Evolutionary conservation across 345 rosid species (phyloP), one percentile per base, ranked within the genome.

Genomic region (Salix brachista): DNA sequence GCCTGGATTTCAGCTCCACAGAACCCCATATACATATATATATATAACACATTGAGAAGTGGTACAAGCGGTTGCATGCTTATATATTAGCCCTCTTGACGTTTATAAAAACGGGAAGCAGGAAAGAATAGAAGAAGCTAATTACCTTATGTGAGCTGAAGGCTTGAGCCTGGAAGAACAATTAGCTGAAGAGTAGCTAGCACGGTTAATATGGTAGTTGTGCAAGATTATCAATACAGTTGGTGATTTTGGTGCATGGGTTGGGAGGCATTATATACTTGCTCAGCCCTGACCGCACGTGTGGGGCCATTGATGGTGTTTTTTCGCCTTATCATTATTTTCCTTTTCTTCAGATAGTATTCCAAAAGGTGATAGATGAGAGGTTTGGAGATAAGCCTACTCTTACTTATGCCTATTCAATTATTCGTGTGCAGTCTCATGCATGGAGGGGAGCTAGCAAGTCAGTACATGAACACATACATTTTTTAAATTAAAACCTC

Each of bases 241-340:
- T 68, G 87, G 81, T 67, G 81, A 67, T 11, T 72, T 37, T 42
- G 28, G 44, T 72, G 69, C 48, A 67, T 56, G 77, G 73, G 68
- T 21, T 67, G 72, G 28, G 25, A 39, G 69, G 73, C 36, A 23
- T 78, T 79, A 82, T 86, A 86, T 86, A 89, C 81, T 62, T 80
- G 83, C 65, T 67, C 58, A 65, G 37, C 46, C 28, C 30, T 12
- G 75, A 69, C 37, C 56, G 30, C 13, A 72, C 21, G 41, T 13
- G 84, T 69, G 79, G 73, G 86, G 67, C 60, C 80, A 62, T 13
- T 41, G 61, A 34, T 42, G 75, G 26, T 64, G n/a, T 72, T 30
- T 78, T 56, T 37, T 74, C 58, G 42, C 42, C 71, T 62, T 70
- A 66, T 79, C 80, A 73, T 36, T 32, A 71, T 42, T 48, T 61